Conservation (phyloP, 345 rosid genomes). For the Garcia nutans region DNA sequence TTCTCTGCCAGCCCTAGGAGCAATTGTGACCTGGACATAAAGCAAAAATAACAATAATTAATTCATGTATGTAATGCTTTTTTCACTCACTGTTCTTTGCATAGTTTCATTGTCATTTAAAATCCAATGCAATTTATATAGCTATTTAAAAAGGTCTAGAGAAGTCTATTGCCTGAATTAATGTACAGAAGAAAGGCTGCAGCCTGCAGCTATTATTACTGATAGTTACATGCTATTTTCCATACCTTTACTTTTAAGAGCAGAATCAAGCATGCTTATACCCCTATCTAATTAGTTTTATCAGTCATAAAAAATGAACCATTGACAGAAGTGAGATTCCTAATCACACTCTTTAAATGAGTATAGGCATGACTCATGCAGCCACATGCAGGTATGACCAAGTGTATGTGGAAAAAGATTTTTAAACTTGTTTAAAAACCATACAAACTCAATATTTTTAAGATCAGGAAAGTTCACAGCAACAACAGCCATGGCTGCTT, state of each 20-base stretch:
- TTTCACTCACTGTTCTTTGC: not conserved
- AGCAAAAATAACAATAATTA: not conserved
- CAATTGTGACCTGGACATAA: constrained; percentile 67
- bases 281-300: not conserved
- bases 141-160: not conserved
- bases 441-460: constrained; percentile 78
- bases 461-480: constrained; percentile 95
- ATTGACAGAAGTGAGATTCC: not conserved
- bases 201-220: not conserved
- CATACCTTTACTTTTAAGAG: not conserved
- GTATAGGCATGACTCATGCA: not conserved
- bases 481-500: constrained; percentile 92
- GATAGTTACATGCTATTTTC: not conserved
- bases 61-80: not conserved
- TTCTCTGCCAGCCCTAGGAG: constrained; percentile 94
- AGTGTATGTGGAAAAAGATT: not conserved
- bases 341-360: not conserved
- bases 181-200: not conserved
- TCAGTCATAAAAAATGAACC: not conserved
- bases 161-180: not conserved
- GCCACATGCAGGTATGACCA: not conserved
- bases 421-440: constrained; percentile 29
- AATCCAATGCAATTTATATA: not conserved
- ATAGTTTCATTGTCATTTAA: not conserved
- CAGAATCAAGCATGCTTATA: not conserved